phyloP scores from a whole-genome alignment of 495 filamentous ascomycete species.

The Chaetomium tenue region DNA sequence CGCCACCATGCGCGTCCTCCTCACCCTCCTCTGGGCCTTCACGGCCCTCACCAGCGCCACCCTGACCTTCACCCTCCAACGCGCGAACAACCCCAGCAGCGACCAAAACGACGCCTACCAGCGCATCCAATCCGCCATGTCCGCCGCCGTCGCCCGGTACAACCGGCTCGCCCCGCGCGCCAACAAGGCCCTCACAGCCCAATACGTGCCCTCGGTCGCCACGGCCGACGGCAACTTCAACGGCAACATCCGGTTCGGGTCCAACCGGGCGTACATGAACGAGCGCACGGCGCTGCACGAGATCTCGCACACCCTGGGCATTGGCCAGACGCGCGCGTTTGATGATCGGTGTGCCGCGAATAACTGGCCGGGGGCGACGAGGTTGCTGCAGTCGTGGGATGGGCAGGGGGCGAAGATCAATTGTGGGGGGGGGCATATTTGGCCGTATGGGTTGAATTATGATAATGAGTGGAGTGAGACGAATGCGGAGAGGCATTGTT shows the following conservation, averaged over 20 bases:
- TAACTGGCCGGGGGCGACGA: conserved; percentile 42
- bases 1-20: conserved; percentile 36
- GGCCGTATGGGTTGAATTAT: conserved; percentile 48
- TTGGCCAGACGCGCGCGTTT: conserved; percentile 43
- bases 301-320: conserved; percentile 45
- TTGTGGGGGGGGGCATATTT: conserved; percentile 45
- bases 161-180: conserved; percentile 32
- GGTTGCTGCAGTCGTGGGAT: conserved; percentile 41
- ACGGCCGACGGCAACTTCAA: conserved; percentile 47
- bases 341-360: conserved; percentile 36
- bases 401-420: conserved; percentile 42
- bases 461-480: conserved; percentile 45
- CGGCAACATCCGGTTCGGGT: conserved; percentile 47
- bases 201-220: conserved; percentile 41
- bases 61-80: conserved; percentile 37
- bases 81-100: conserved; percentile 33
- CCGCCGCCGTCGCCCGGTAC: conserved; percentile 39
- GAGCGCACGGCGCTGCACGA: conserved; percentile 49
- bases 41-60: conserved; percentile 32
- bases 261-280: conserved; percentile 45
- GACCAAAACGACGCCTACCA: conserved; percentile 44
- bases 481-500: conserved; percentile 41
- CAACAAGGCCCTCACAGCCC: conserved; percentile 37
- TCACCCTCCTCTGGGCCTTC: conserved; percentile 29
- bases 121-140: conserved; percentile 42